phyloP scores from a whole-genome alignment of 1,139 yeast species.

The Scheffersomyces titani region DNA sequence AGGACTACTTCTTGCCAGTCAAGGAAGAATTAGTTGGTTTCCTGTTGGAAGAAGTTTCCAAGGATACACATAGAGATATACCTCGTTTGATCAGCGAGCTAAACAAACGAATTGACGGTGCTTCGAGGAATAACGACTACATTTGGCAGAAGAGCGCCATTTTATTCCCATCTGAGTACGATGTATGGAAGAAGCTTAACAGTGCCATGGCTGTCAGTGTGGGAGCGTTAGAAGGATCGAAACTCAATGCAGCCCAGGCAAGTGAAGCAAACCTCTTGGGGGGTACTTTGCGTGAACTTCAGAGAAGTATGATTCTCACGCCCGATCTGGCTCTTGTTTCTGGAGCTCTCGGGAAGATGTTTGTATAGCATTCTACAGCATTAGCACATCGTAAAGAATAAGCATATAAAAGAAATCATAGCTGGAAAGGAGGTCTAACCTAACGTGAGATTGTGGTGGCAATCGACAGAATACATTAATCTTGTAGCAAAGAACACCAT shows the following conservation, averaged over 20 bases:
- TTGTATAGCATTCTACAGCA: not conserved
- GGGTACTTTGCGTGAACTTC: slow-evolving; percentile 54
- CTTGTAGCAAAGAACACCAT: not conserved
- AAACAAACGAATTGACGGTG: slow-evolving; percentile 28
- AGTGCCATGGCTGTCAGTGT: slow-evolving; percentile 45
- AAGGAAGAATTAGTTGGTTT: slow-evolving; percentile 64
- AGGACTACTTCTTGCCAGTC: slow-evolving; percentile 63
- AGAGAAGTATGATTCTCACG: slow-evolving; percentile 50
- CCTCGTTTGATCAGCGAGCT: slow-evolving; percentile 64
- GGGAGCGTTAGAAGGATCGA: slow-evolving; percentile 51
- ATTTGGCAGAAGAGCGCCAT: slow-evolving; percentile 71
- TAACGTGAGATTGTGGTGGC: too few relatives aligned
- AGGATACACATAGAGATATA: slow-evolving; percentile 54
- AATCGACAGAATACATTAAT: too few relatives aligned
- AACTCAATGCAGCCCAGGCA: slow-evolving; percentile 53
- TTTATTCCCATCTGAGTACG: slow-evolving; percentile 69
- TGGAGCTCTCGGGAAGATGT: not conserved
- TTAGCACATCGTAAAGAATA: too few relatives aligned
- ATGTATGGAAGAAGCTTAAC: slow-evolving; percentile 68
- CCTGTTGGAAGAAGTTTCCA: slow-evolving; percentile 45
- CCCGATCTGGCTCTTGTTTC: slow-evolving; percentile 18
- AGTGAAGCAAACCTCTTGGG: slow-evolving; percentile 50
- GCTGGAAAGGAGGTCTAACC: too few relatives aligned
- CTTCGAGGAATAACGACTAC: slow-evolving; percentile 5
- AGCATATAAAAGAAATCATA: not conserved